A percentile compares a stretch with the other conserved stretches of the same genome.
Conservation (phyloP, 1,139 yeast species). For the Ashbya aceris region DNA sequence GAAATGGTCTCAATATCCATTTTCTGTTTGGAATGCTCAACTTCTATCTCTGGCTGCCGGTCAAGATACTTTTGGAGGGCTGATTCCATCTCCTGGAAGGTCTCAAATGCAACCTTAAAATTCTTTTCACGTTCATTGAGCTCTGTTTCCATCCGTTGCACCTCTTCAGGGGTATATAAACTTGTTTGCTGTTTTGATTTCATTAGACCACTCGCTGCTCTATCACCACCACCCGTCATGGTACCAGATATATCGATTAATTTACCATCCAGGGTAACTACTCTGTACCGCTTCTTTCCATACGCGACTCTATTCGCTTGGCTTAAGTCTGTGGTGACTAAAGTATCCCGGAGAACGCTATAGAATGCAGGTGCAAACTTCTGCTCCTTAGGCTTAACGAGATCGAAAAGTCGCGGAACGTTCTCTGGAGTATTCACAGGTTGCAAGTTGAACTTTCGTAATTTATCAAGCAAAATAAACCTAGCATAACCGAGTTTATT, state of each 20-base stretch:
- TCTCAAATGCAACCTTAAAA: conserved; percentile 43
- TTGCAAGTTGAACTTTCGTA: conserved; percentile 51
- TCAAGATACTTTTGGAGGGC: conserved; percentile 51
- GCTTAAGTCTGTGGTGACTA: conserved; percentile 69
- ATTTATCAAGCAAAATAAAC: conserved; percentile 70
- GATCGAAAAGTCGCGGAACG: conserved; percentile 77
- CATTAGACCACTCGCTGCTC: conserved; percentile 40
- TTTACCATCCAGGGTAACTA: conserved; percentile 88
- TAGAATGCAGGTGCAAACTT: conserved; percentile 83
- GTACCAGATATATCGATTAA: conserved; percentile 94
- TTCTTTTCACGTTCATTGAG: conserved; percentile 47
- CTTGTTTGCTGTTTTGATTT: conserved; percentile 23
- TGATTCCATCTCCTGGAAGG: conserved; percentile 50
- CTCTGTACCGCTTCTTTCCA: conserved; percentile 73
- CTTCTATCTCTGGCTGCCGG: conserved; percentile 63
- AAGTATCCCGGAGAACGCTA: conserved; percentile 75
- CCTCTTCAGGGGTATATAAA: conserved; percentile 44
- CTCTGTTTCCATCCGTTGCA: conserved; percentile 46
- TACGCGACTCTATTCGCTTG: conserved; percentile 88
- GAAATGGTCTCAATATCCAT: conserved; percentile 61
- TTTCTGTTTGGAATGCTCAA: conserved; percentile 47
- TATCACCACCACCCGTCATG: conserved; percentile 91
- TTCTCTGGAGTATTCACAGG: conserved; percentile 67
- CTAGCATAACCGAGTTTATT: conserved; percentile 84
- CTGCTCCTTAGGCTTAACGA: conserved; percentile 57